Conservation (phyloP, 176 grass and related monocot species). For the Olyra latifolia region DNA sequence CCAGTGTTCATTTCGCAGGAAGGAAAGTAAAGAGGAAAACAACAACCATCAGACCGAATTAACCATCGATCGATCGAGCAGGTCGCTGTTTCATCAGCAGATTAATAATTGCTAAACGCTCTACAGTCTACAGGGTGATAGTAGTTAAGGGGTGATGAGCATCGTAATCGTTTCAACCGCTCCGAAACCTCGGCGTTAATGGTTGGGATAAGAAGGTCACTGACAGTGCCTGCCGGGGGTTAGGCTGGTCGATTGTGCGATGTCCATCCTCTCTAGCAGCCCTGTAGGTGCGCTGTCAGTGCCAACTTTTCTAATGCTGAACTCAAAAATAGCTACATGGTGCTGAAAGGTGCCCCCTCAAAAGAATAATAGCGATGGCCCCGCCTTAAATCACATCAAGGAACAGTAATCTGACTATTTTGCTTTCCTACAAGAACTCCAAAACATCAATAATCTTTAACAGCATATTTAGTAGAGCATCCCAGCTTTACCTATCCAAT, state of each 20-base stretch:
- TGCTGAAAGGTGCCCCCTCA: background rate
- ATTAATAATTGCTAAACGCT: background rate
- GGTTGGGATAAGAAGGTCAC: background rate
- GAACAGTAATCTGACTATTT: background rate
- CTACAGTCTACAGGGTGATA: background rate
- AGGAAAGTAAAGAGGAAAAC: background rate
- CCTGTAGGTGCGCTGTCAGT: conserved; percentile 15
- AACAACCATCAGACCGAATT: background rate
- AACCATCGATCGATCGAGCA: too few species aligned
- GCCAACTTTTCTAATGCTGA: background rate
- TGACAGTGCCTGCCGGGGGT: background rate
- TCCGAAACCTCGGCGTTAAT: background rate
- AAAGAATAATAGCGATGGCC: background rate
- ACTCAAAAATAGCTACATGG: background rate
- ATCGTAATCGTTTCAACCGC: background rate
- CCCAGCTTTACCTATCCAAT: background rate
- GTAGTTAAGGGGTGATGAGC: background rate
- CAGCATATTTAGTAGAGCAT: conserved; percentile 17
- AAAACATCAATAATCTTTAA: background rate
- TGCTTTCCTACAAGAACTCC: background rate
- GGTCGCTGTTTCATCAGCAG: background rate
- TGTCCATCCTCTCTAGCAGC: background rate
- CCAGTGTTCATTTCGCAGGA: background rate
- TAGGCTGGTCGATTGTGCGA: background rate
- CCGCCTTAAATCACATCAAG: conserved; percentile 27